phyloP scores from a whole-genome alignment of 805 yeast genomes.

The Yamadazyma takamatsuzukensis region DNA sequence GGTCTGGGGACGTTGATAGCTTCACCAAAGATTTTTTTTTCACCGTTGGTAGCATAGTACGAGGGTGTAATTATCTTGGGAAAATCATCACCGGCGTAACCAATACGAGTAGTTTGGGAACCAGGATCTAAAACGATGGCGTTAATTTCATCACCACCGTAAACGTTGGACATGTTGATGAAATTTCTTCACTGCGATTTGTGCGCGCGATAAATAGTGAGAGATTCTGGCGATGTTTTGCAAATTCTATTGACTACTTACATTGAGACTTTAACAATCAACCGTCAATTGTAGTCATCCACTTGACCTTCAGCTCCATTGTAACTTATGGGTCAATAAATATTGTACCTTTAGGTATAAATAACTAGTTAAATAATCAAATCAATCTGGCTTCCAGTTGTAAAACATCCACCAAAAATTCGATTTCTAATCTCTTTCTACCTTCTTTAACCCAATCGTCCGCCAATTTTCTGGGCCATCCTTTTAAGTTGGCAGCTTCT shows the following conservation, averaged over 20 bases:
- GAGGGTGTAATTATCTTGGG: constrained; percentile 80
- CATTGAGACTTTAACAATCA: too few species aligned
- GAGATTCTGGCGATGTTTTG: background rate
- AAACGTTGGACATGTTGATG: constrained; percentile 14
- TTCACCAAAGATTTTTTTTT: constrained; percentile 33
- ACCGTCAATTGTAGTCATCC: too few species aligned
- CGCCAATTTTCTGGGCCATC: constrained; percentile 89
- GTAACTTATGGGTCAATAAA: too few species aligned
- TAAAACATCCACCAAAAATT: constrained; percentile 67
- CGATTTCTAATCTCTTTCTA: constrained; percentile 84
- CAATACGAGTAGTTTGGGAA: constrained; percentile 74
- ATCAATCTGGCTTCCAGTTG: constrained; percentile 58
- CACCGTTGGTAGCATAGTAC: constrained; percentile 33
- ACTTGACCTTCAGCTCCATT: too few species aligned
- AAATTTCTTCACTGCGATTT: constrained; percentile 1
- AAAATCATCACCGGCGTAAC: constrained; percentile 89
- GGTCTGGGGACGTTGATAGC: constrained; percentile 50
- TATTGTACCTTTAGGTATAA: too few species aligned
- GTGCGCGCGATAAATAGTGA: background rate
- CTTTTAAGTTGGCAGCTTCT: constrained; percentile 83
- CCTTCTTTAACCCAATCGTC: constrained; percentile 90
- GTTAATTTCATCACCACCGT: constrained; percentile 72
- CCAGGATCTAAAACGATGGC: constrained; percentile 94
- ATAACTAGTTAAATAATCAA: too few species aligned
- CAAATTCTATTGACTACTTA: constrained; percentile 2